phyloP scores from a whole-genome alignment of 441 rosid genomes.

The Eutrema salsugineum region DNA sequence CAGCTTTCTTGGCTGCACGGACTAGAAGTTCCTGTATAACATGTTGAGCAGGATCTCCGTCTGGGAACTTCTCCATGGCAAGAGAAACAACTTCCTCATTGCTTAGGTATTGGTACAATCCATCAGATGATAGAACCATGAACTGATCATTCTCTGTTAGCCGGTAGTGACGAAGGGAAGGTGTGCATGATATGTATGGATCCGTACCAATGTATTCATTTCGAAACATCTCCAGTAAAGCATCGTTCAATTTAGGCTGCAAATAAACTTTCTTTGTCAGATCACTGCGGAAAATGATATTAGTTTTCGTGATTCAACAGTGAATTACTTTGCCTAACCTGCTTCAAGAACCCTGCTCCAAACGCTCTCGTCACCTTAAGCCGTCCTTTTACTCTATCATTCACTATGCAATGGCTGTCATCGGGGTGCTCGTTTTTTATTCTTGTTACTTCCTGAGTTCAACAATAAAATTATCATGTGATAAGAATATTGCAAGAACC shows the following conservation, averaged over 20 bases:
- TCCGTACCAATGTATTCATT: slow-evolving; percentile 86
- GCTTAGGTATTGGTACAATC: slow-evolving; percentile 89
- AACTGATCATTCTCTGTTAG: slow-evolving; percentile 82
- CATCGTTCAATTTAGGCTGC: slow-evolving; percentile 89
- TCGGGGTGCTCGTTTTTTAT: slow-evolving; percentile 95
- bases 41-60: slow-evolving; percentile 97
- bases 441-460: slow-evolving; percentile 79
- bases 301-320: not conserved
- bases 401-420: slow-evolving; percentile 88
- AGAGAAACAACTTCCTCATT: slow-evolving; percentile 88
- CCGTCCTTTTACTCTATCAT: slow-evolving; percentile 95
- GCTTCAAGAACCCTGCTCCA: slow-evolving; percentile 96
- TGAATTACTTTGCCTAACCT: slow-evolving; percentile 43
- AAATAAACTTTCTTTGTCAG: slow-evolving; percentile 3
- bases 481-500: not conserved
- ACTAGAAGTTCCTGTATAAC: slow-evolving; percentile 85
- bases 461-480: not conserved
- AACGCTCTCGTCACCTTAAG: slow-evolving; percentile 97
- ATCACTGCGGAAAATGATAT: not conserved
- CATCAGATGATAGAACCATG: slow-evolving; percentile 93
- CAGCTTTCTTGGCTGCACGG: slow-evolving; percentile 97
- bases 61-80: slow-evolving; percentile 87
- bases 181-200: slow-evolving; percentile 81
- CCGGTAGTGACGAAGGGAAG: slow-evolving; percentile 82
- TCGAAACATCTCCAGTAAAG: slow-evolving; percentile 85